A percentile compares a stretch with the other conserved stretches of the same genome.
phyloP scores from a whole-genome alignment of 345 rosid genomes.

The Rhizophora apiculata region DNA sequence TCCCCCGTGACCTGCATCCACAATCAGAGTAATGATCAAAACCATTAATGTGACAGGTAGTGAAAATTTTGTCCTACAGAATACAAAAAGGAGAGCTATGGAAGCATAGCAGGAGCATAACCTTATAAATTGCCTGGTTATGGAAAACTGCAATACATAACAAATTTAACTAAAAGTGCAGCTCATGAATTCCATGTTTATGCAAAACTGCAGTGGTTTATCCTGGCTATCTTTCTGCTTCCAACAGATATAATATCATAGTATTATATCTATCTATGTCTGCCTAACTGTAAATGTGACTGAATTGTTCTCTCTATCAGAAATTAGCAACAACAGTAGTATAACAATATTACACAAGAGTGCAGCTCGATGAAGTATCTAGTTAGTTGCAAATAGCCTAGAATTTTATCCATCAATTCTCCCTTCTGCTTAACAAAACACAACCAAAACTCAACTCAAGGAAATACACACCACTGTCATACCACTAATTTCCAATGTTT shows the following conservation, averaged over 20 bases:
- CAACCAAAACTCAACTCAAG: too few species aligned
- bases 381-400: neutral
- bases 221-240: constrained; percentile 4
- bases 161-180: too few species aligned
- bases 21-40: constrained; percentile 10
- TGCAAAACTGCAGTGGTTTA: neutral
- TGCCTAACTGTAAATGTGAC: too few species aligned
- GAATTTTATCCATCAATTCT: neutral
- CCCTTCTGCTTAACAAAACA: neutral
- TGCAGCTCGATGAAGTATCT: neutral
- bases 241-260: too few species aligned
- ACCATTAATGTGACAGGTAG: neutral
- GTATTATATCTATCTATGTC: too few species aligned
- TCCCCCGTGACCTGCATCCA: constrained; percentile 62
- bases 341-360: neutral
- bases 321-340: neutral
- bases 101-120: too few species aligned
- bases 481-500: neutral
- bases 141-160: too few species aligned
- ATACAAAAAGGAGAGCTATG: neutral
- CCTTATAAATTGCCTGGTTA: too few species aligned
- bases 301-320: neutral
- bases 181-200: too few species aligned
- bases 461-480: neutral
- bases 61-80: too few species aligned